These are phyloP conservation scores for Eucalyptus pauciflora DNA, from an alignment of 345 rosid species.

Conservation along the genomic window DNA sequence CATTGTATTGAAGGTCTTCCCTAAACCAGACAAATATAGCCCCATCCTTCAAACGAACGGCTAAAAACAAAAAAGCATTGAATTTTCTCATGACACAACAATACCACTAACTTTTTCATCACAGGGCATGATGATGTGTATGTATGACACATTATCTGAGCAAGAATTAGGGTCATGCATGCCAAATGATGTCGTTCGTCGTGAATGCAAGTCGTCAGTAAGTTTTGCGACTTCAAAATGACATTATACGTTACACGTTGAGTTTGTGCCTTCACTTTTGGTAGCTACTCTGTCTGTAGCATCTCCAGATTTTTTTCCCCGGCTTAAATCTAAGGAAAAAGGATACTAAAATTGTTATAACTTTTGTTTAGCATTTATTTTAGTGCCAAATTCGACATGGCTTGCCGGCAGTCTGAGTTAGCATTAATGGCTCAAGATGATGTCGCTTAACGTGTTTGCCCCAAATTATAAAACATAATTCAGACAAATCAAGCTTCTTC, in stretches of 20 bases:
- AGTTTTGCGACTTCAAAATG: neutral
- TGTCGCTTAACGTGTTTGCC: no score
- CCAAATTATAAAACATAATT: no score
- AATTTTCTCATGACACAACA: neutral
- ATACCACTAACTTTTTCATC: neutral
- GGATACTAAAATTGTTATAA: rapidly evolving
- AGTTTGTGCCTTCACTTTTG: neutral
- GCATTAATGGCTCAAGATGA: no score
- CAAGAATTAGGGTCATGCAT: neutral
- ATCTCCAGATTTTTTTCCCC: neutral
- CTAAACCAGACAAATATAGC: neutral
- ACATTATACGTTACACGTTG: neutral
- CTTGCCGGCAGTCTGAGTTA: no score
- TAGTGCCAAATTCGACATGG: no score
- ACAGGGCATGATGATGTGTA: neutral
- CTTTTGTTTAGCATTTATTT: no score
- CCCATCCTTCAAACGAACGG: neutral
- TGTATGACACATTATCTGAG: neutral
- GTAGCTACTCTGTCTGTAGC: neutral
- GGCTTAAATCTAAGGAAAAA: neutral
- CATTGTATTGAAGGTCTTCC: neutral
- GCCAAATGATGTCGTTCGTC: neutral
- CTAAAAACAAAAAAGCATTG: neutral
- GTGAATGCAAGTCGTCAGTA: neutral
- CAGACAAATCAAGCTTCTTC: no score